A percentile compares a stretch with the other conserved stretches of the same genome.
Evolutionary conservation across 768 basidiomycete genomes (phyloP).

Genomic region (Jaapia argillacea): DNA sequence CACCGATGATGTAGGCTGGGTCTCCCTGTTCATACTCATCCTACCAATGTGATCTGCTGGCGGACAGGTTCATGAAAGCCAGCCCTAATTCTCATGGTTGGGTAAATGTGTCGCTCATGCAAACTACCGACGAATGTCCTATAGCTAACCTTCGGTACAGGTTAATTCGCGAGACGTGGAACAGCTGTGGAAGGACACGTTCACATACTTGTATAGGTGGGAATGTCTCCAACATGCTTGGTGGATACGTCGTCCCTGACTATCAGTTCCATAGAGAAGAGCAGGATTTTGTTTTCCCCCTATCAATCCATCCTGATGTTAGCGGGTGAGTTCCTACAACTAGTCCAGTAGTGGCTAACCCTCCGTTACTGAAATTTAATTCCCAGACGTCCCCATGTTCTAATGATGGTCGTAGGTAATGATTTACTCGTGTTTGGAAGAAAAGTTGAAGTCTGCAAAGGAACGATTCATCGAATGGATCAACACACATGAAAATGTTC

Average conservation of each 20-base stretch:
- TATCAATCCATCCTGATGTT: constrained; percentile 75
- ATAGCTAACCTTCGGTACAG: constrained; percentile 17
- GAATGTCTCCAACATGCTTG: too few species aligned
- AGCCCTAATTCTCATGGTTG: constrained; percentile 64
- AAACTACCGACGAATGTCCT: too few species aligned
- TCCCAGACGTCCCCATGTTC: constrained; percentile 61
- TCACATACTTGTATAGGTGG: constrained; percentile 61
- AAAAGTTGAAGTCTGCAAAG: too few species aligned
- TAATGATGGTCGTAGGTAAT: constrained; percentile 71
- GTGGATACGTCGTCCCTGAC: too few species aligned
- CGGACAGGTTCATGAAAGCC: constrained; percentile 66
- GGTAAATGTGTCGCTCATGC: too few species aligned
- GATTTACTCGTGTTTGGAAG: too few species aligned
- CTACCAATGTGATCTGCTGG: neutral
- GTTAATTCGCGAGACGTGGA: constrained; percentile 59
- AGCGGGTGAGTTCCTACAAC: constrained; percentile 50
- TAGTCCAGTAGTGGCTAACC: neutral
- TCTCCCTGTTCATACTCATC: neutral
- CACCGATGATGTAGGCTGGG: constrained; percentile 52
- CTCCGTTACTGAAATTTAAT: constrained; percentile 6
- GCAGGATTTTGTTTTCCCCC: constrained; percentile 59
- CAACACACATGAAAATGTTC: constrained; percentile 55
- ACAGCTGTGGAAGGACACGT: constrained; percentile 69
- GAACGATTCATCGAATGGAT: constrained; percentile 71
- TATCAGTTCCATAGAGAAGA: too few species aligned